Conservation (phyloP, 108 stramenopile species). For the Nitzschia palea region DNA sequence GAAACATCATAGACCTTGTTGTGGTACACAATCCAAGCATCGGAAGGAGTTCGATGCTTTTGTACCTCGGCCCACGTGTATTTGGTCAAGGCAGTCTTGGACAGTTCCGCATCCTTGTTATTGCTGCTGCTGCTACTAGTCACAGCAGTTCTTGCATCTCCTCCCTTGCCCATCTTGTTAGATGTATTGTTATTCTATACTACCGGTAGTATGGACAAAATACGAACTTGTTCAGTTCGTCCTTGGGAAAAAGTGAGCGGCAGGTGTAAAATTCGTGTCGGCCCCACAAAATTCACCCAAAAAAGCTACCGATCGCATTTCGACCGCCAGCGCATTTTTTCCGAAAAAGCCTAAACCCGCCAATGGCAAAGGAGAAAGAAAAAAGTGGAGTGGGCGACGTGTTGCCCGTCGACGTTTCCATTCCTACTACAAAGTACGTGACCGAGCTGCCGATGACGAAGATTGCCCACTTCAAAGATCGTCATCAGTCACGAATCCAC, state of each 20-base stretch:
- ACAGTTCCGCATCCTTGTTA: conserved; percentile 34
- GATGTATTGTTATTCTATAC: too few relatives aligned
- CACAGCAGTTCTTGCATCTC: conserved; percentile 43
- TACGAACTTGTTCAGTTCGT: too few relatives aligned
- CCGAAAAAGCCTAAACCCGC: too few relatives aligned
- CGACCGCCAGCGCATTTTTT: too few relatives aligned
- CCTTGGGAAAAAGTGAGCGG: too few relatives aligned
- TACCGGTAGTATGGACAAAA: too few relatives aligned
- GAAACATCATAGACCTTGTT: conserved; percentile 98
- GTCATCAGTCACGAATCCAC: conserved; percentile 1
- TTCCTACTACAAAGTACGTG: background rate
- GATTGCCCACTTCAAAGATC: background rate
- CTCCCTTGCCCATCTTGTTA: conserved; percentile 89
- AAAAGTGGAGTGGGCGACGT: conserved; percentile 2
- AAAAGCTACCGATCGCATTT: too few relatives aligned
- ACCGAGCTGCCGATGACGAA: background rate
- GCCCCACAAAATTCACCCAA: too few relatives aligned
- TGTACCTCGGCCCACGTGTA: conserved; percentile 90
- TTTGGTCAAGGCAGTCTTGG: conserved; percentile 35
- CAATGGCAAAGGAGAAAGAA: too few relatives aligned
- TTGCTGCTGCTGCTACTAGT: conserved; percentile 18
- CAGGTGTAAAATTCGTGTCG: too few relatives aligned
- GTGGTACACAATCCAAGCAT: conserved; percentile 94
- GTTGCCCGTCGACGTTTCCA: background rate
- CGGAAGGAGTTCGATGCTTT: conserved; percentile 89